phyloP scores from a whole-genome alignment of 1,284 basidiomycete species.

The Tilletia indica region DNA sequence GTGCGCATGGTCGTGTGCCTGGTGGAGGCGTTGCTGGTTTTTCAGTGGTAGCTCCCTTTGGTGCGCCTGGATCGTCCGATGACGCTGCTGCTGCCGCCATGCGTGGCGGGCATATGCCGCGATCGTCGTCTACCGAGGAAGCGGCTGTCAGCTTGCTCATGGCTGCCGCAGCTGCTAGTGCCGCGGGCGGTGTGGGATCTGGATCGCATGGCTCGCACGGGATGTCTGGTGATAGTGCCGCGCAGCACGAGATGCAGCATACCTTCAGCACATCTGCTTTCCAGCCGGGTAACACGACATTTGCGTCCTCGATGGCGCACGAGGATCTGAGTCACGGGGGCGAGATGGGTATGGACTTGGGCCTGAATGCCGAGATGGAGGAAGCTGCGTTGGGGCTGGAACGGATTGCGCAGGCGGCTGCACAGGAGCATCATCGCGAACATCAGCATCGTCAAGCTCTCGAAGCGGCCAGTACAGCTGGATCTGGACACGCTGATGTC shows the following conservation, averaged over 20 bases:
- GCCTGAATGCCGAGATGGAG: slow-evolving; percentile 16
- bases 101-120: background rate
- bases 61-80: background rate
- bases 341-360: slow-evolving; percentile 14
- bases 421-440: slow-evolving; percentile 14
- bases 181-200: background rate
- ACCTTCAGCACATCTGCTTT: slow-evolving; percentile 7
- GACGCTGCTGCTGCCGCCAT: background rate
- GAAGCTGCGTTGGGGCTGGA: slow-evolving; percentile 12
- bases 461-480: background rate
- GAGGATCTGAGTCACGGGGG: background rate
- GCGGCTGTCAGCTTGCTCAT: slow-evolving; percentile 1
- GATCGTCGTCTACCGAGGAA: slow-evolving; percentile 5
- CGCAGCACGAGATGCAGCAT: slow-evolving; percentile 9
- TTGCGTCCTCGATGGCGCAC: slow-evolving; percentile 6
- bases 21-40: slow-evolving; percentile 7
- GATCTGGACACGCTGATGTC: background rate
- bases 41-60: background rate
- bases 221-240: background rate
- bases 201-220: background rate
- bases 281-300: background rate
- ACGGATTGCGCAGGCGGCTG: slow-evolving; percentile 6
- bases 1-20: slow-evolving; percentile 27
- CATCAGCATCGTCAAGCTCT: slow-evolving; percentile 8
- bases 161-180: slow-evolving; percentile 13